These are phyloP conservation scores for Gamarada debralockiae DNA, from an alignment of 495 filamentous ascomycete species.

Conservation along the genomic window DNA sequence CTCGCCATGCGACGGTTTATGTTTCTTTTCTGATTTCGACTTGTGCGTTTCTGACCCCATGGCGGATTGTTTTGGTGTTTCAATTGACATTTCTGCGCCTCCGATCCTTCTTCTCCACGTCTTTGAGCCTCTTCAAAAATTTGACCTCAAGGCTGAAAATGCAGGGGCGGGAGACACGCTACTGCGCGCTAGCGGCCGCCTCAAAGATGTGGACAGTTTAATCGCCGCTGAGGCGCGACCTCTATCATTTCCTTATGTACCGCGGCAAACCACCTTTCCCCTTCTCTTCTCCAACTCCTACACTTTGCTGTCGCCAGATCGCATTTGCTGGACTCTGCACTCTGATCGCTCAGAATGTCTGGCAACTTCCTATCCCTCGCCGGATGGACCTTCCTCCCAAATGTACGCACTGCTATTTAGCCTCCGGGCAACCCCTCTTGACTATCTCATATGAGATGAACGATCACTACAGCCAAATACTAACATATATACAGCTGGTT, in stretches of 20 bases:
- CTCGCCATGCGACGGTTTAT: constrained; percentile 34
- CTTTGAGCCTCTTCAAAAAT: constrained; percentile 5
- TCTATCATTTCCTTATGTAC: not conserved
- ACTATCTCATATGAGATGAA: too few relatives aligned
- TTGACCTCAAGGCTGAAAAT: constrained; percentile 1
- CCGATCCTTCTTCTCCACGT: not conserved
- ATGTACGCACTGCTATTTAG: constrained; percentile 42
- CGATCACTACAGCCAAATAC: too few relatives aligned
- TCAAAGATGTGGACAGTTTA: constrained; percentile 11
- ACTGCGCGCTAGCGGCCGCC: constrained; percentile 11
- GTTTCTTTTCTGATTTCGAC: constrained; percentile 22
- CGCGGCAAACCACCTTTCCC: not conserved
- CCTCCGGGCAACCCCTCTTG: too few relatives aligned
- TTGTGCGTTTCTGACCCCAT: constrained; percentile 25
- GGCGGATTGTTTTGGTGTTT: not conserved
- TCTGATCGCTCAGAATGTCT: constrained; percentile 12
- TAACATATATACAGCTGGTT: constrained; percentile 52
- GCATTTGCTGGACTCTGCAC: not conserved
- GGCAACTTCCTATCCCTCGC: constrained; percentile 62
- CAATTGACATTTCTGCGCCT: constrained; percentile 19
- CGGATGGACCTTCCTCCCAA: constrained; percentile 78
- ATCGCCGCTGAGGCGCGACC: constrained; percentile 2
- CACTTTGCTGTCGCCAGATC: not conserved
- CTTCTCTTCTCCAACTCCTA: not conserved
- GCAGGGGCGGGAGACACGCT: too few relatives aligned